Conservation (phyloP, 768 basidiomycete genomes). For the Calocera cornea region DNA sequence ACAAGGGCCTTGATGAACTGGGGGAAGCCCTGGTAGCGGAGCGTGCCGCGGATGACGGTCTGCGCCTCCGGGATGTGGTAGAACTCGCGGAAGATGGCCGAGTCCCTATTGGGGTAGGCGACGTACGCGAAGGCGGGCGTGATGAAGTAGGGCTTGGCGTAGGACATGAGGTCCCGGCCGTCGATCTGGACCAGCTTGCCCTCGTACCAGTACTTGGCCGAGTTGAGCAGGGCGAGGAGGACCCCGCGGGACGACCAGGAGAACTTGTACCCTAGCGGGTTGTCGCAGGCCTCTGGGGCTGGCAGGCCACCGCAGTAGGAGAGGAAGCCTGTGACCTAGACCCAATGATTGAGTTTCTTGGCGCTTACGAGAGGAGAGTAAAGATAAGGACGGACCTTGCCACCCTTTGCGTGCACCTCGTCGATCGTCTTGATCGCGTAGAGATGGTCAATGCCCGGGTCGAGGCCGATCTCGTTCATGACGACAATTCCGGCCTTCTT, state of each 20-base stretch:
- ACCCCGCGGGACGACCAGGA: conserved; percentile 97
- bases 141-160: conserved; percentile 89
- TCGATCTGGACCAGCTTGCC: conserved; percentile 51
- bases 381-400: conserved; percentile 46
- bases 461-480: conserved; percentile 95
- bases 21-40: conserved; percentile 94
- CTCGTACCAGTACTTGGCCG: conserved; percentile 61
- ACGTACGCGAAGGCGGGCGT: conserved; percentile 92
- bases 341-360: conserved; percentile 1
- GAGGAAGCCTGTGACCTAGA: conserved; percentile 73
- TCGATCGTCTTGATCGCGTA: conserved; percentile 89
- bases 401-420: conserved; percentile 87
- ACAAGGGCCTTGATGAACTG: conserved; percentile 83
- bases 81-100: conserved; percentile 74
- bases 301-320: conserved; percentile 96
- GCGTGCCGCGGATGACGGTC: conserved; percentile 81
- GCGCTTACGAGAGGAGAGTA: neutral
- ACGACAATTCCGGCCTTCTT: conserved; percentile 85
- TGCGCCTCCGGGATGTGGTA: conserved; percentile 91
- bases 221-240: conserved; percentile 85
- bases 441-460: conserved; percentile 88
- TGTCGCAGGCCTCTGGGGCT: conserved; percentile 77
- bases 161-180: conserved; percentile 76
- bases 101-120: conserved; percentile 94
- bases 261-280: conserved; percentile 98